Evolutionary conservation across 345 rosid genomes (phyloP).

Genomic region (Gossypioides kirkii): DNA sequence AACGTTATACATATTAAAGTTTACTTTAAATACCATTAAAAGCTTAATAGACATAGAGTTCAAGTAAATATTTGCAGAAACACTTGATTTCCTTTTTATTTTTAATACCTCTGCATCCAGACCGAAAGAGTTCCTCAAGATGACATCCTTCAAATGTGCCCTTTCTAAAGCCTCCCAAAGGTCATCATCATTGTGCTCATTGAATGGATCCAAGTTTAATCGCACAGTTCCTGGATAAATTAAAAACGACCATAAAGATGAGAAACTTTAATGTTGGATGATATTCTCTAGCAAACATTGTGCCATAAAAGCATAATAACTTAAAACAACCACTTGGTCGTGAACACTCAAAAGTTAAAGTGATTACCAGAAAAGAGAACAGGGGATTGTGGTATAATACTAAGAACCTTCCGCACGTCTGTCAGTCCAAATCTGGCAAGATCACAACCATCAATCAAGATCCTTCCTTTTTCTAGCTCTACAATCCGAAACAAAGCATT

Average conservation of each 20-base stretch:
- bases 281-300: neutral
- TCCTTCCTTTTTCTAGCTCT: slow-evolving; percentile 75
- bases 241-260: slow-evolving; percentile 9
- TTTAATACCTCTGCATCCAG: slow-evolving; percentile 65
- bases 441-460: slow-evolving; percentile 63
- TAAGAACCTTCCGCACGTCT: slow-evolving; percentile 71
- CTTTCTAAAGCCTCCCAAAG: slow-evolving; percentile 93
- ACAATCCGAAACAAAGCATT: slow-evolving; percentile 89
- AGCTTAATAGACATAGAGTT: neutral
- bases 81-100: neutral
- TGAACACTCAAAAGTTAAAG: neutral
- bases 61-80: neutral
- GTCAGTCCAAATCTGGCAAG: slow-evolving; percentile 62
- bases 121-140: slow-evolving; percentile 60
- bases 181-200: slow-evolving; percentile 78
- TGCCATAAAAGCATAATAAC: neutral
- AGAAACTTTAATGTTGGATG: neutral
- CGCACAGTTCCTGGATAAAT: slow-evolving; percentile 67
- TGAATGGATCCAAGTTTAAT: slow-evolving; percentile 86
- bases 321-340: neutral
- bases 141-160: slow-evolving; percentile 83
- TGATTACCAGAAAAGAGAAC: slow-evolving; percentile 86
- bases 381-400: slow-evolving; percentile 91
- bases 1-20: neutral
- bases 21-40: neutral